Percentiles rank a stretch among this genome's conserved stretches.
Conservation (phyloP, 768 basidiomycete species). For the Boletus rubescentipes region DNA sequence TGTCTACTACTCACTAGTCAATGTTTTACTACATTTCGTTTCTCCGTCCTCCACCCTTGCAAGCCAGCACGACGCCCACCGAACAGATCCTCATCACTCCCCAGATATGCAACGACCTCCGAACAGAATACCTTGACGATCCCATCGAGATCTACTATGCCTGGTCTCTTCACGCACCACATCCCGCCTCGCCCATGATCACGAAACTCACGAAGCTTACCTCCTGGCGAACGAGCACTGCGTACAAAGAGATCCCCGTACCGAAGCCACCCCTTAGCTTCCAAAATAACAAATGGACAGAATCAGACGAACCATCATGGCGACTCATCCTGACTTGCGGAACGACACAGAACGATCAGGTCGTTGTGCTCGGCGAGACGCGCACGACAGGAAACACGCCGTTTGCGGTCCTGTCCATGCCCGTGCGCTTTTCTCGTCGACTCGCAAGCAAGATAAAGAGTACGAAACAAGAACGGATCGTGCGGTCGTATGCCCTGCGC, state of each 20-base stretch:
- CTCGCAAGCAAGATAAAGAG: slow-evolving; percentile 15
- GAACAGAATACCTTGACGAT: slow-evolving; percentile 66
- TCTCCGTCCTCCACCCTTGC: slow-evolving; percentile 76
- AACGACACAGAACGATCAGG: slow-evolving; percentile 24
- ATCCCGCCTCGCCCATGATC: slow-evolving; percentile 22
- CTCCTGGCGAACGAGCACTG: slow-evolving; percentile 62
- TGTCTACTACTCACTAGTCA: no score
- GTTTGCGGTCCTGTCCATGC: slow-evolving; percentile 69
- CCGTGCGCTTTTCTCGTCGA: slow-evolving; percentile 43
- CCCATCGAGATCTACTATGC: slow-evolving; percentile 67
- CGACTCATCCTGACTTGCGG: slow-evolving; percentile 57
- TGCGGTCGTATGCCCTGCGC: slow-evolving; percentile 25
- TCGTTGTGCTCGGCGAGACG: slow-evolving; percentile 44
- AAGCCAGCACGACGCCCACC: slow-evolving; percentile 39
- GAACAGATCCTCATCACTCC: slow-evolving; percentile 62
- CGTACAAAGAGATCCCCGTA: slow-evolving; percentile 75
- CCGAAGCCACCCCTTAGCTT: slow-evolving; percentile 51
- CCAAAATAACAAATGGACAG: background rate
- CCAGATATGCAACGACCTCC: slow-evolving; percentile 86
- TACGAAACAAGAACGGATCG: slow-evolving; percentile 67
- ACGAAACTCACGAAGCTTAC: slow-evolving; percentile 64
- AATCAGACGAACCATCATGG: slow-evolving; percentile 53
- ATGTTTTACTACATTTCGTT: slow-evolving; percentile 91
- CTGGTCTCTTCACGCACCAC: slow-evolving; percentile 46
- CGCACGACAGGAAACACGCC: slow-evolving; percentile 42